phyloP scores from a whole-genome alignment of 2,329 filamentous ascomycete species.

The Plenodomus lindquistii region DNA sequence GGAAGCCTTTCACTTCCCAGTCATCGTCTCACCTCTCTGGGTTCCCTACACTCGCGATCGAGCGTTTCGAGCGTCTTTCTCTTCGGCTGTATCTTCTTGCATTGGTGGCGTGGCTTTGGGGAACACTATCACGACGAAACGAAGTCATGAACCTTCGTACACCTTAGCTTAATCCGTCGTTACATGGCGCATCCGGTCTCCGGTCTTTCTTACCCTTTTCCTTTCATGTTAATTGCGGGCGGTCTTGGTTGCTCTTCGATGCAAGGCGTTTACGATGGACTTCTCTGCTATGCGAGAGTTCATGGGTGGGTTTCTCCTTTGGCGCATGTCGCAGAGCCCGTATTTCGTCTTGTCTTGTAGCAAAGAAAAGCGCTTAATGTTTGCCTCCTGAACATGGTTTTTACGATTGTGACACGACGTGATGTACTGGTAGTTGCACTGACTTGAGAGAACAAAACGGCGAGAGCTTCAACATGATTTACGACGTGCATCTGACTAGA shows the following conservation, averaged over 20 bases:
- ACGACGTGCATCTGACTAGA: no score
- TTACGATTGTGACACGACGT: background rate
- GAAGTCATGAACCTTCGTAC: constrained; percentile 41
- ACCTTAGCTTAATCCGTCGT: constrained; percentile 23
- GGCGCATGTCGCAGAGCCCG: background rate
- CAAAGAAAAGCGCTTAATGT: constrained; percentile 30
- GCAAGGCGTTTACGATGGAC: constrained; percentile 24
- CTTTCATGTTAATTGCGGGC: constrained; percentile 10
- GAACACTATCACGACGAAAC: constrained; percentile 39
- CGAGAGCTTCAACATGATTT: no score
- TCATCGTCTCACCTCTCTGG: background rate
- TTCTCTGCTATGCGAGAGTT: constrained; percentile 19
- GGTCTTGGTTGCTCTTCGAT: constrained; percentile 13
- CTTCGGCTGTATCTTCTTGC: constrained; percentile 38
- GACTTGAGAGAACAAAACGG: background rate
- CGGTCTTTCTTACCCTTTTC: constrained; percentile 13
- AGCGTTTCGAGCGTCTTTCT: constrained; percentile 14
- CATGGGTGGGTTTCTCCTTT: constrained; percentile 2
- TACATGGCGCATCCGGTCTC: constrained; percentile 5
- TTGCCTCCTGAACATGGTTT: constrained; percentile 13
- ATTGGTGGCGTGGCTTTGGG: constrained; percentile 33
- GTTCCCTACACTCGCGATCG: background rate
- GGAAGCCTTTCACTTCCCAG: background rate
- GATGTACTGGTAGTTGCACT: background rate
- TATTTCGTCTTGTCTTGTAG: constrained; percentile 10